Evolutionary conservation across 2,329 filamentous ascomycete genomes (phyloP), one percentile per base, ranked within the genome.

Genomic region (Venturia aucupariae): DNA sequence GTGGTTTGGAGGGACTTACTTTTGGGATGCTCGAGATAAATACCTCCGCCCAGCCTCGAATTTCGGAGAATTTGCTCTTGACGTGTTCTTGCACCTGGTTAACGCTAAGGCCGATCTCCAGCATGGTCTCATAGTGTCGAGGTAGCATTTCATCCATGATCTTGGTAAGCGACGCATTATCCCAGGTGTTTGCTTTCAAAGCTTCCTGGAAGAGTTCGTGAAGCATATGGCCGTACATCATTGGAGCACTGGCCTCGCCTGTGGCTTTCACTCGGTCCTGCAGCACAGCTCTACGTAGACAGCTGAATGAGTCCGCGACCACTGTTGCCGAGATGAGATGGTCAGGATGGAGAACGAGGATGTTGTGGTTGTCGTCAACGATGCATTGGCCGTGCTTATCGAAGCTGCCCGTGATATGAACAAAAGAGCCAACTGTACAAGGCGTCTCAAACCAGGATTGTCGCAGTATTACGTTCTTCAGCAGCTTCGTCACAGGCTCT

Each of bases 191-290:
- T 3, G 84, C 84, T 72, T 90, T 86, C 71, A 99, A 78, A 1
- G 92, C 92, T 72, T 92, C 88, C 73, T 99, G 94, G 69, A 99
- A 97, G 27, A 97, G 86, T 72, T 97, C 93, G 73, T 99, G 94
- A 17, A 99, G 83, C 65, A 99, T 88, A 44, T 90, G 94, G 60
- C 94, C 94, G 72, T 97, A 97, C 0, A 97, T 86, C 70, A 96
- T 86, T 0, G 92, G 86, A 41, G 89, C 84, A 55, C 86, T 90
- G 2, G 90, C 83, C 68, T 91, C 89, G 70, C 87, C 89, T 0
- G 92, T 93, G 10, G 91, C 90, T 75, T 97, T 97, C 70, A 99
- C 88, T 39, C 94, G 88, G 74, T 99, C 93, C 74, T 97, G 92
- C 32, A 99, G 83, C 1, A 97, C 93, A 38, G 94, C 92, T 68